Base-by-base conservation (phyloP, 768 basidiomycete species). In the Pleurotus tuoliensis region DNA sequence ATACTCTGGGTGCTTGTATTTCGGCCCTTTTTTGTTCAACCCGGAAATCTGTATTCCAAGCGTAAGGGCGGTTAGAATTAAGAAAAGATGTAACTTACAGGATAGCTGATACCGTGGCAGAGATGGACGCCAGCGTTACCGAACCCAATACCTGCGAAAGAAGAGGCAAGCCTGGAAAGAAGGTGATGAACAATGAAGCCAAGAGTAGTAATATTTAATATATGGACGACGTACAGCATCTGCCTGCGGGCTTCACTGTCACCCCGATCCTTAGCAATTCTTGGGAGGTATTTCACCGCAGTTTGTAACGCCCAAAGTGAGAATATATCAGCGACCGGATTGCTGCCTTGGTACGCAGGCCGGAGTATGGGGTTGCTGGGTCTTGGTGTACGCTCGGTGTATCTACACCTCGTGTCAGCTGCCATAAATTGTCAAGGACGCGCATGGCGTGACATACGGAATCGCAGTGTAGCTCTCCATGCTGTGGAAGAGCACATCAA, bases 401-500 rank as follows among this genome's bases (percentile, higher is more conserved):
- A 96, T n/a, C 90, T 92, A 9, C 9, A 9, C 8, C 8, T 34
- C 30, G 30, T 34, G 11, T 34, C 30, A 34, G 30, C 30, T 34
- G 30, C 8, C 3, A 3, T 34, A 3, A 43, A 41, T 39, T n/a
- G 53, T 60, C 47, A 41, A n/a, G 46, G 43, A 50, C 39, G 38
- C 8, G 6, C 5, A 53, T 39, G 13, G 25, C 72, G 82, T 68
- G 30, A 34, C 30, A 44, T 66, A 96, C 85, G 92, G 94, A 61
- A 97, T 94, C 4, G 94, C 91, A 6, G 94, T 96, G 68, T 90
- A 96, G 58, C 88, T 93, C 70, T 98, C 95, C 71, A 98, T 76
- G 52, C 94, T 92, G 63, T 98, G 96, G 82, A 98, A 98, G 34
- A 98, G 74, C 2, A 97, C 94, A 67, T 98, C 96, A 46, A 98